A percentile compares a stretch with the other conserved stretches of the same genome.
Evolutionary conservation across 345 rosid species (phyloP).

Genomic region (Aquilaria sinensis): DNA sequence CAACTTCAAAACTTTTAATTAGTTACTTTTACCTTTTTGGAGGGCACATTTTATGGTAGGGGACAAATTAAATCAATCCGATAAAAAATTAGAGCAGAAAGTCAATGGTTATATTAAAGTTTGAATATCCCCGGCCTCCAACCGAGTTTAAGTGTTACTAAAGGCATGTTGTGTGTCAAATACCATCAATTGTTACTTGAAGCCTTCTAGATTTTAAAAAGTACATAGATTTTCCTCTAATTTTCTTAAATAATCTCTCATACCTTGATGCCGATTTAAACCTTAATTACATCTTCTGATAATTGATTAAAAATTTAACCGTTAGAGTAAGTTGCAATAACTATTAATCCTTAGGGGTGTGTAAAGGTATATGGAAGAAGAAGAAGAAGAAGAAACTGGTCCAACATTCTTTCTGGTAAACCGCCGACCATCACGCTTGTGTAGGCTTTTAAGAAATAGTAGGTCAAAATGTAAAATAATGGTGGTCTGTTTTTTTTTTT

Average conservation of each 20-base stretch:
- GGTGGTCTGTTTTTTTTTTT: no score
- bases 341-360: background rate
- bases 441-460: constrained; percentile 24
- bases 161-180: no score
- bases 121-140: background rate
- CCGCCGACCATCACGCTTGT: constrained; percentile 56
- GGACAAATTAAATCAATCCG: background rate
- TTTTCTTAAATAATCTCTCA: no score
- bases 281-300: no score
- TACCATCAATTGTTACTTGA: no score
- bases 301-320: no score
- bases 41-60: constrained; percentile 7
- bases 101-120: no score
- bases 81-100: constrained; percentile 1
- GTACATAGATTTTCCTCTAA: no score
- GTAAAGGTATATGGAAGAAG: background rate
- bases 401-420: constrained; percentile 46
- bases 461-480: background rate
- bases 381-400: constrained; percentile 7
- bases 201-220: no score
- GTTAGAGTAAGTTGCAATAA: no score
- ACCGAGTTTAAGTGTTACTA: constrained; percentile 13
- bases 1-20: background rate
- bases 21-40: background rate
- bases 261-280: no score